These are phyloP conservation scores for Crataegus laevigata DNA, from an alignment of 306 rosid species.

Conservation along the genomic window DNA sequence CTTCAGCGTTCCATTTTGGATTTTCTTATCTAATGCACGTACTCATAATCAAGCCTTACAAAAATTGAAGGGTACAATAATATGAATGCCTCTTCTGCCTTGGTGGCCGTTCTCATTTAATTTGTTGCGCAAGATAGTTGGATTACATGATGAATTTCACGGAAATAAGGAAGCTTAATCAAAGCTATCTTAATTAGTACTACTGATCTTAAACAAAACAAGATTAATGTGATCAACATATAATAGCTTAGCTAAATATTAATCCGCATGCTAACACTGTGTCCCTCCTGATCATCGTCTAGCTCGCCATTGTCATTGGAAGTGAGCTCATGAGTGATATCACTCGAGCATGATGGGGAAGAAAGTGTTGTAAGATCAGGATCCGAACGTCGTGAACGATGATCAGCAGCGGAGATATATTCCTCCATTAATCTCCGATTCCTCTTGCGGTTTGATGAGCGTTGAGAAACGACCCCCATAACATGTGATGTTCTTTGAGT, in stretches of 20 bases:
- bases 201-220: too few species aligned
- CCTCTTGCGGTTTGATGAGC: not conserved
- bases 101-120: not conserved
- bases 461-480: not conserved
- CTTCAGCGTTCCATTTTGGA: not conserved
- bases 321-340: conserved; percentile 15
- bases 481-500: not conserved
- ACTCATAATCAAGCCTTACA: not conserved
- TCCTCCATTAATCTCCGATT: not conserved
- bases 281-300: conserved; percentile 22
- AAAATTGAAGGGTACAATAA: not conserved
- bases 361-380: conserved; percentile 18
- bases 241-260: not conserved
- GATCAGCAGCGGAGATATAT: too few species aligned
- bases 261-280: not conserved
- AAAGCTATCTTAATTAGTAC: not conserved
- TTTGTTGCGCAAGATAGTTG: not conserved
- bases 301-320: not conserved
- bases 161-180: not conserved
- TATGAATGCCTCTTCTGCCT: not conserved
- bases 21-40: not conserved
- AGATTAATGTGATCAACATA: too few species aligned
- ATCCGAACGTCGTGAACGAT: not conserved
- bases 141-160: not conserved
- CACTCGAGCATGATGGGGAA: conserved; percentile 30